phyloP scores from a whole-genome alignment of 352 stramenopile genomes.

The Phytophthora agathidicida region DNA sequence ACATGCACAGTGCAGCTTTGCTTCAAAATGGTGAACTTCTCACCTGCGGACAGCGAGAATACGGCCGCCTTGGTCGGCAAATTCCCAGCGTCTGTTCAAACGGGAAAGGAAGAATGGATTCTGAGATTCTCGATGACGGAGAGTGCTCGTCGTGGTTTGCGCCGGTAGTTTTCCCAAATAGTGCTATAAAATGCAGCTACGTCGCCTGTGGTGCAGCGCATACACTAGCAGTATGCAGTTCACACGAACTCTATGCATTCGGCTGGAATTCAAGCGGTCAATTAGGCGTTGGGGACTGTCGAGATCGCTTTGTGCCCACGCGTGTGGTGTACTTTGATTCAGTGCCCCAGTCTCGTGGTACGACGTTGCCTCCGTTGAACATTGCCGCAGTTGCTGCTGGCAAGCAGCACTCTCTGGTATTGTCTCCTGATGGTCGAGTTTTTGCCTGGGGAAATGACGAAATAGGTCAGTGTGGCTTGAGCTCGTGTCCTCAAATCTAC shows the following conservation, averaged over 20 bases:
- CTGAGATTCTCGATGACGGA: background rate
- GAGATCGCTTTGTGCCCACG: constrained; percentile 45
- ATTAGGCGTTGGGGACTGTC: constrained; percentile 66
- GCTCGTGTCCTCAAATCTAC: constrained; percentile 75
- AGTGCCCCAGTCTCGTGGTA: background rate
- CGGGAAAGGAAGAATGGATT: constrained; percentile 1
- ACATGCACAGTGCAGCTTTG: constrained; percentile 65
- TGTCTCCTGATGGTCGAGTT: constrained; percentile 51
- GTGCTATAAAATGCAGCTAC: constrained; percentile 41
- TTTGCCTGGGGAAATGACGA: constrained; percentile 81
- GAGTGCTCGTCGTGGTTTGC: constrained; percentile 54
- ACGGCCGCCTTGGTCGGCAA: constrained; percentile 59
- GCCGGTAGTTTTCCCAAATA: constrained; percentile 6
- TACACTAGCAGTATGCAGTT: constrained; percentile 54
- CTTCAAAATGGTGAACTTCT: constrained; percentile 49
- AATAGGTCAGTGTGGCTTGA: constrained; percentile 74
- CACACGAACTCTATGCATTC: constrained; percentile 53
- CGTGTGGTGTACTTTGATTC: constrained; percentile 62
- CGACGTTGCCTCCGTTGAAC: constrained; percentile 10
- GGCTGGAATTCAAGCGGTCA: constrained; percentile 67
- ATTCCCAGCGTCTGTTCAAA: background rate
- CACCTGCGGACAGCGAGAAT: constrained; percentile 64
- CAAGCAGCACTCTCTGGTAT: constrained; percentile 60
- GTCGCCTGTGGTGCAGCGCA: constrained; percentile 67
- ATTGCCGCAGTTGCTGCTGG: constrained; percentile 55